Base-by-base conservation (phyloP, 2,329 filamentous ascomycete genomes). In the Chrysosporium keratinophilum region DNA sequence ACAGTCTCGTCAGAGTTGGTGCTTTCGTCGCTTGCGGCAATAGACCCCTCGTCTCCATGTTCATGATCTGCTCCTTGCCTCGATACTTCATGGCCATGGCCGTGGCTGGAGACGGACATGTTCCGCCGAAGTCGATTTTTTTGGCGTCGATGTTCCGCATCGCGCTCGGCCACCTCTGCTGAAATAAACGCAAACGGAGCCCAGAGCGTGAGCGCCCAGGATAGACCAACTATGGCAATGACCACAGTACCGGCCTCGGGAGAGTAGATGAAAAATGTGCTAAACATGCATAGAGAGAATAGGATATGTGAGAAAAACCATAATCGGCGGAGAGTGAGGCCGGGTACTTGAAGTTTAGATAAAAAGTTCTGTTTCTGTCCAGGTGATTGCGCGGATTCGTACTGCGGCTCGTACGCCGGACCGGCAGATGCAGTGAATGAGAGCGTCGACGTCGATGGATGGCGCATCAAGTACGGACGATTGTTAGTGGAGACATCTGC, bases 141-240 rank as follows among this genome's bases (percentile, higher is more conserved):
- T 23, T 73, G 68, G 11, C 76, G 72, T 19, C 81, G 76, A 50
- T 78, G 75, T 46, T 83, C 78, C 23, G 84, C 82, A 65, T 95
- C 87, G 5, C 88, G 83, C 56, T 84, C 86, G 57, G 85, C 87
- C 58, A 97, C 90, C 68, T 97, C 91, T 4, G 88, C 88, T 44
- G 88, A 89, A 66, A 97, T 96, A 62, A 97, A 86, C 39, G 91
- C 90, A 73, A 91, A 97, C 0, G 91, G 91, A 0, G 90, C 91
- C 91, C 91, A 97, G 23, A 94, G 80, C 1, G 89, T 89, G 63
- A 96, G 74, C 19, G 90, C 89, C 91, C 91, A 97, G 1, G 88
- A 89, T 55, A 97, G 82, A 34, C 91, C 91, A 46, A 95, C 83
- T 20, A 93, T 73, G 1, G 83, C 87, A 54, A 95, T 84, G 34